phyloP scores from a whole-genome alignment of 169 alveolate genomes.

The Plasmodium vivax region DNA sequence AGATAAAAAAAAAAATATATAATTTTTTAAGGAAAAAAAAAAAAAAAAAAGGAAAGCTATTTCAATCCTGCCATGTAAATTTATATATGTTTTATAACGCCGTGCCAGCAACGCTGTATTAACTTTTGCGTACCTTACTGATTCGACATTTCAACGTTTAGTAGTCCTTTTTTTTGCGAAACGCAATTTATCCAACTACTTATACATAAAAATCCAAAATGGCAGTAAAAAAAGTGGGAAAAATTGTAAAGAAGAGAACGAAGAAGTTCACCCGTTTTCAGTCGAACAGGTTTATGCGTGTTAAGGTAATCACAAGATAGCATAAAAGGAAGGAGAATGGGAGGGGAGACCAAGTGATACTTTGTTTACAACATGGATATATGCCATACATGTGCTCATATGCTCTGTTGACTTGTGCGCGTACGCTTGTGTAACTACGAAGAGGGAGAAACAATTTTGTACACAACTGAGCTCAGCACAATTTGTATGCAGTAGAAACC shows the following conservation, averaged over 20 bases:
- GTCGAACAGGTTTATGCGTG: conserved; percentile 95
- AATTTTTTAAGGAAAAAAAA: background rate
- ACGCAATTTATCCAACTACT: background rate
- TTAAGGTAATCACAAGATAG: conserved; percentile 84
- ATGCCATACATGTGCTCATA: background rate
- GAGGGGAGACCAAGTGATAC: background rate
- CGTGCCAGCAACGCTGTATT: background rate
- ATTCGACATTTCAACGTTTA: background rate
- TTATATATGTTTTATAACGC: background rate
- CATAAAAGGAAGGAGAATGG: background rate
- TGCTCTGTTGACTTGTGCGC: background rate
- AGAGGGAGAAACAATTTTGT: background rate
- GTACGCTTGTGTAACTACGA: background rate
- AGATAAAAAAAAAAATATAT: background rate
- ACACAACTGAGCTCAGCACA: background rate
- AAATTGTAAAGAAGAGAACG: conserved; percentile 93
- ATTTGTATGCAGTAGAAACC: background rate
- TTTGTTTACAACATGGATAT: background rate
- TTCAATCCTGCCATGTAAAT: background rate
- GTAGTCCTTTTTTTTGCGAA: background rate
- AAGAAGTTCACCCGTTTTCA: conserved; percentile 95
- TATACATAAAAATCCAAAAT: conserved; percentile 38
- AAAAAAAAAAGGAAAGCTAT: background rate
- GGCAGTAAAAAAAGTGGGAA: conserved; percentile 88
- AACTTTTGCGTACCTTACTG: background rate